Evolutionary conservation across 805 yeast genomes (phyloP), one percentile per base, ranked within the genome.

Genomic region (Wickerhamiella slavikovae): DNA sequence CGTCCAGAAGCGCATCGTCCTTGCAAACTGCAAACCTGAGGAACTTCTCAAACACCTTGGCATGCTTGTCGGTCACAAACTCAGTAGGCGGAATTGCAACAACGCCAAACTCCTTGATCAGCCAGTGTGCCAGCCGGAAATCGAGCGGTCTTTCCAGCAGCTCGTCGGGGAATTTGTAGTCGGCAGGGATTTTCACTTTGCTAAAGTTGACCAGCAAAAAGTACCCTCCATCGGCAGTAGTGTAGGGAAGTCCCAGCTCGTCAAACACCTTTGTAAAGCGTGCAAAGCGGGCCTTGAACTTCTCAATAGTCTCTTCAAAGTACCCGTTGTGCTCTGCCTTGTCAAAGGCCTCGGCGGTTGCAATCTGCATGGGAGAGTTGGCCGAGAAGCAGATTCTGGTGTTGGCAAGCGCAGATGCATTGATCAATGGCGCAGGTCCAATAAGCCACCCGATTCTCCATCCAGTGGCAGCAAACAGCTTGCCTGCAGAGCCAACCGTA

Each of bases 61-160:
- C 82, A 39, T 75, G 70, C 35, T 66, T 70, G 7, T 69, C 65
- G 25, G 71, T 64, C 44, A 78, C 69, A 46, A 89, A 89, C 52
- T 85, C 96, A n/a, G 93, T 75, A 17, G 96, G 96, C 8, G 98
- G 98, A 38, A 89, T 89, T 3, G 93, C 75, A 14, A 89, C 96
- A 24, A 89, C 91, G 8, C 98, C 98, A 34, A 85, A 51, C 48
- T 82, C 93, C 47, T 69, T 72, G 44, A 82, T 80, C 35, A 89
- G 61, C 95, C 96, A 89, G 54, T 78, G 79, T 1, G 93, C 91
- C 38, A 73, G 61, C 48, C 68, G 69, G 62, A 82, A 89, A 55
- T 89, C 98, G 38, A 70, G 70, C 11, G 93, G 85, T 37, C 76
- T 68, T 21, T 51, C 51, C 29, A 55, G 47, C 35, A 89, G 63